Percentiles rank a stretch among this genome's conserved stretches.
These are phyloP conservation scores for Stephania cephalantha DNA, from an alignment of 164 flowering plant genomes.

Conservation along the genomic window DNA sequence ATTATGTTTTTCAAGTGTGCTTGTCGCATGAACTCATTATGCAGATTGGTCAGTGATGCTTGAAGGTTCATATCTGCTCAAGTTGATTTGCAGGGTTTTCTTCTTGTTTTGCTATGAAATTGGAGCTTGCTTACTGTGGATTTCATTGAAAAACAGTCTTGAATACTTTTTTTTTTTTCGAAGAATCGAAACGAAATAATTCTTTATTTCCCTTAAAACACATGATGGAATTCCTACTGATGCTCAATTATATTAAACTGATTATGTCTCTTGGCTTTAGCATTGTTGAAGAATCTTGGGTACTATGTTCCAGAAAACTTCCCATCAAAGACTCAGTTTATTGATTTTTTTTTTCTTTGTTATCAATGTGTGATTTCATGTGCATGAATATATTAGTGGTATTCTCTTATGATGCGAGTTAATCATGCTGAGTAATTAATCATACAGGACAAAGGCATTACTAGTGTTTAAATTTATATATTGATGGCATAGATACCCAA, in stretches of 20 bases:
- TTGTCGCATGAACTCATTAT: too few species aligned
- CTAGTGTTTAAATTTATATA: too few species aligned
- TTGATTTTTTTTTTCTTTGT: neutral
- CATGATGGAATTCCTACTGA: neutral
- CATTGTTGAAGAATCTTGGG: neutral
- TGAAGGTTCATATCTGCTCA: neutral
- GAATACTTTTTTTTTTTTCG: neutral
- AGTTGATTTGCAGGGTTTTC: neutral
- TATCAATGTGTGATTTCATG: neutral
- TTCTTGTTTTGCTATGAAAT: neutral
- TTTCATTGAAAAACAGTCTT: neutral
- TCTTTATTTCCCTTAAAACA: neutral
- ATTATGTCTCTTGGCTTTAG: neutral
- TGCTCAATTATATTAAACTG: neutral
- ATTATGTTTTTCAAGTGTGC: neutral
- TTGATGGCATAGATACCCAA: too few species aligned
- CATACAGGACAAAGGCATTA: neutral
- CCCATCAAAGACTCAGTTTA: neutral
- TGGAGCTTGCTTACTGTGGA: neutral
- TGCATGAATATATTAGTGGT: neutral
- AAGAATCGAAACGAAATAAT: too few species aligned
- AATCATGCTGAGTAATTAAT: neutral
- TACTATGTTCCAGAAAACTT: neutral
- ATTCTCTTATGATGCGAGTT: neutral
- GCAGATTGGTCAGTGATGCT: neutral